A percentile compares a stretch with the other conserved stretches of the same genome.
Conservation (phyloP, 2,329 filamentous ascomycete species). For the Diaporthe caulivora region DNA sequence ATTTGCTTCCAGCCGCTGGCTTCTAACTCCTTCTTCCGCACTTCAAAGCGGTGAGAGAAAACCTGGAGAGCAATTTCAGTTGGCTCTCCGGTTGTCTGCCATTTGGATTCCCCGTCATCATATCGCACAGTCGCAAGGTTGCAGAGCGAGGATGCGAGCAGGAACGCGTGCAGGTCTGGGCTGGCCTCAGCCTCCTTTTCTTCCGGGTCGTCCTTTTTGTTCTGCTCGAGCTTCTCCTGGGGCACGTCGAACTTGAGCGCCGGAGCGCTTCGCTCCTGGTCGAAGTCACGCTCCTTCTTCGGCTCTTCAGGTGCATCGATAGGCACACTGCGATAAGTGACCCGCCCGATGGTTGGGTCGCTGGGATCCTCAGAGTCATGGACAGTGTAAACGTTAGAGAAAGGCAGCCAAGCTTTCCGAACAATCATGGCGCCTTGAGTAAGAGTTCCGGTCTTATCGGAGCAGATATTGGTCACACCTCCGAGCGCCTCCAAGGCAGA, state of each 20-base stretch:
- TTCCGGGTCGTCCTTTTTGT: constrained; percentile 48
- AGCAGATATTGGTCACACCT: constrained; percentile 79
- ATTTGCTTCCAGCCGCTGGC: constrained; percentile 70
- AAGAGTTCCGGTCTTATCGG: constrained; percentile 79
- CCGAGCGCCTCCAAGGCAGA: constrained; percentile 77
- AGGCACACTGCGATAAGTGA: constrained; percentile 60
- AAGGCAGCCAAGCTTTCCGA: constrained; percentile 74
- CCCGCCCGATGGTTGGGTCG: constrained; percentile 70
- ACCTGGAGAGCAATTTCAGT: constrained; percentile 84
- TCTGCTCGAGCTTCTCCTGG: constrained; percentile 63
- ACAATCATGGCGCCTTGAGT: constrained; percentile 79
- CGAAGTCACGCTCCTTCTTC: constrained; percentile 65
- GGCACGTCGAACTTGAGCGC: constrained; percentile 74
- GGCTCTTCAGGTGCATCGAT: constrained; percentile 49
- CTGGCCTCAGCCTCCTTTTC: constrained; percentile 60
- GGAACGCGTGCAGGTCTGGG: constrained; percentile 62
- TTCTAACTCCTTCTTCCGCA: constrained; percentile 66
- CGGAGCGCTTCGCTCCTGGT: constrained; percentile 70
- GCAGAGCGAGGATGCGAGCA: constrained; percentile 71
- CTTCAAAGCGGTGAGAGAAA: constrained; percentile 76
- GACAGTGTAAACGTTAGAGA: constrained; percentile 69
- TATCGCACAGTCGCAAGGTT: constrained; percentile 72
- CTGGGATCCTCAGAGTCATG: constrained; percentile 70
- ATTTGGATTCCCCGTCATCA: constrained; percentile 66
- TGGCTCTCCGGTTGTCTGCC: constrained; percentile 77